A percentile compares a stretch with the other conserved stretches of the same genome.
Evolutionary conservation across 108 stramenopile genomes (phyloP).

Genomic region (Pseudonitzschia multistriata): DNA sequence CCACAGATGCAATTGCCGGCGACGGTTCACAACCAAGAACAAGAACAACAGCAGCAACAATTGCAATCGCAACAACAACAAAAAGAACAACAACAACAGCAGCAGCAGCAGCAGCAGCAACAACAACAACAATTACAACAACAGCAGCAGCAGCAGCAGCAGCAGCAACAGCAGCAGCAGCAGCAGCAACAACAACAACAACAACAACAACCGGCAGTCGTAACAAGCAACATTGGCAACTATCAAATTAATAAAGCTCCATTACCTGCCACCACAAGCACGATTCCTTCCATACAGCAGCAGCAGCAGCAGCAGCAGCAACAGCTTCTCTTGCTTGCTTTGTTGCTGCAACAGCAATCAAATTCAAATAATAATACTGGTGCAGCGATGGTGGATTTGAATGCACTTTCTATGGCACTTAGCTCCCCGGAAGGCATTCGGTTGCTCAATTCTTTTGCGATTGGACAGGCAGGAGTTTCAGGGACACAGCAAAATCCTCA

Average conservation of each 20-base stretch:
- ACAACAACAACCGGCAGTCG: not conserved
- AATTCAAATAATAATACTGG: not conserved
- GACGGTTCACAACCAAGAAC: not conserved
- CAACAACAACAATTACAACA: not conserved
- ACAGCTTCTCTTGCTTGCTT: constrained; percentile 4
- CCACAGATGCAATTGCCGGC: too few relatives aligned
- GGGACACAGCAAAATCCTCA: not conserved
- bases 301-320: constrained; percentile 8
- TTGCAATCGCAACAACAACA: not conserved
- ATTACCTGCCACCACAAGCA: not conserved
- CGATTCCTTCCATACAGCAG: not conserved
- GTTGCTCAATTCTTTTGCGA: not conserved
- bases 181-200: not conserved
- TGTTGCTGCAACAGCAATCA: constrained; percentile 5
- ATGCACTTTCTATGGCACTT: not conserved
- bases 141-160: not conserved
- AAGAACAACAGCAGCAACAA: not conserved
- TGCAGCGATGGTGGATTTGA: not conserved
- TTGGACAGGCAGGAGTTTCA: not conserved
- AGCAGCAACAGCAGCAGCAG: not conserved
- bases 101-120: not conserved
- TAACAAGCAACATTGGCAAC: not conserved
- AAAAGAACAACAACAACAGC: not conserved
- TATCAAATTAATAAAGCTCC: not conserved
- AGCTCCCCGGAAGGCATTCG: constrained; percentile 4